These are phyloP conservation scores for Lepiota subincarnata DNA, from an alignment of 768 basidiomycete species.

Conservation along the genomic window DNA sequence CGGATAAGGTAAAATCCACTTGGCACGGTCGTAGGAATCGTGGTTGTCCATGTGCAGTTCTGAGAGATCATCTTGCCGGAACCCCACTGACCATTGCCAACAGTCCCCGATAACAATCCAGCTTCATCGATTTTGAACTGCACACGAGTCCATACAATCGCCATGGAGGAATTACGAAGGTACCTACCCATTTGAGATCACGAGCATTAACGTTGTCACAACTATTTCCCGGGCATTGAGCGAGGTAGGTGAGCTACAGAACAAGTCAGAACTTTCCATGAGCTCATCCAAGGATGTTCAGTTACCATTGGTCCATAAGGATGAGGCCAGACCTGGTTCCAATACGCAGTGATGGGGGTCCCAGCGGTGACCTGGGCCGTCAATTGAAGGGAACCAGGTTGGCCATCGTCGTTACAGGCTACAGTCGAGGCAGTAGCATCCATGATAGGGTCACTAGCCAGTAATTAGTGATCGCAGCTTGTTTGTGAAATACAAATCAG, in stretches of 20 bases:
- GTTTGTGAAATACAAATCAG: conserved; percentile 8
- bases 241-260: conserved; percentile 38
- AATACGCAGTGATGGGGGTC: conserved; percentile 37
- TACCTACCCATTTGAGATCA: conserved; percentile 38
- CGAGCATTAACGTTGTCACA: conserved; percentile 37
- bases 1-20: conserved; percentile 44
- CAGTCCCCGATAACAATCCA: conserved; percentile 40
- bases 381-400: conserved; percentile 34
- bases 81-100: conserved; percentile 36
- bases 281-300: background rate
- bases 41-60: conserved; percentile 43
- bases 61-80: conserved; percentile 40
- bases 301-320: conserved; percentile 37
- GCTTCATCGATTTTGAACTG: conserved; percentile 47
- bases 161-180: background rate
- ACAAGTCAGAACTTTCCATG: background rate
- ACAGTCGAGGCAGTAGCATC: conserved; percentile 33
- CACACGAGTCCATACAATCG: background rate
- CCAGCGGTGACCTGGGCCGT: conserved; percentile 42
- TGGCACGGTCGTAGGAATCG: conserved; percentile 40
- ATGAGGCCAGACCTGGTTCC: conserved; percentile 44
- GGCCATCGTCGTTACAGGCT: conserved; percentile 45
- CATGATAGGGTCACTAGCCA: conserved; percentile 35
- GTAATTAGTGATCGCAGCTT: background rate
- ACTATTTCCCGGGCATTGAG: conserved; percentile 38